Evolutionary conservation across 73 alveolate species (phyloP).

Genomic region (Paramecium sonneborni): DNA sequence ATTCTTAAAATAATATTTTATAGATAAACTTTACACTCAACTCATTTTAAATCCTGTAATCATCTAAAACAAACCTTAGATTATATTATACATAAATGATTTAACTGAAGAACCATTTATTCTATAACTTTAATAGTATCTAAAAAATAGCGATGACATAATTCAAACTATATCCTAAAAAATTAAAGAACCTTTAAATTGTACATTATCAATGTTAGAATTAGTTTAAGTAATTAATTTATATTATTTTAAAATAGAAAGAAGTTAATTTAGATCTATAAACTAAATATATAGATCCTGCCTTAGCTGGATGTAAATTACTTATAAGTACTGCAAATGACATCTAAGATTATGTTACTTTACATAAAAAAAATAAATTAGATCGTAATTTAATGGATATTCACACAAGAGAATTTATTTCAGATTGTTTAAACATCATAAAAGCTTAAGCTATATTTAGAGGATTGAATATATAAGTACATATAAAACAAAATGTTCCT

Average conservation of each 20-base stretch:
- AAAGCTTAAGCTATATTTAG: slow-evolving; percentile 31
- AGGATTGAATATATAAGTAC: neutral
- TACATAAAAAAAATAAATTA: neutral
- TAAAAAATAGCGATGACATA: neutral
- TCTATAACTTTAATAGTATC: neutral
- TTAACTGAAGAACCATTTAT: slow-evolving; percentile 25
- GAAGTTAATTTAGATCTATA: neutral
- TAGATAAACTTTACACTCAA: neutral
- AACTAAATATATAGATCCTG: neutral
- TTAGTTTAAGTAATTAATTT: neutral
- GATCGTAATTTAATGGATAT: neutral
- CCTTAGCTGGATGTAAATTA: slow-evolving; percentile 27
- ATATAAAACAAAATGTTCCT: neutral
- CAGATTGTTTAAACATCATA: neutral
- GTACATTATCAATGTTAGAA: slow-evolving; percentile 36
- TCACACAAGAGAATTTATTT: neutral
- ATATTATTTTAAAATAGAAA: neutral
- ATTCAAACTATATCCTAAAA: neutral
- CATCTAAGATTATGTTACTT: neutral
- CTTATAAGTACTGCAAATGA: slow-evolving; percentile 1
- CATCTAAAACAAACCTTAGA: neutral
- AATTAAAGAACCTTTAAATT: slow-evolving; percentile 41
- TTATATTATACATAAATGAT: neutral
- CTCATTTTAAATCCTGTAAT: neutral
- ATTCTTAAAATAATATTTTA: neutral